Conservation (phyloP, 179 eudicot genomes). For the Amaranthus tricolor region DNA sequence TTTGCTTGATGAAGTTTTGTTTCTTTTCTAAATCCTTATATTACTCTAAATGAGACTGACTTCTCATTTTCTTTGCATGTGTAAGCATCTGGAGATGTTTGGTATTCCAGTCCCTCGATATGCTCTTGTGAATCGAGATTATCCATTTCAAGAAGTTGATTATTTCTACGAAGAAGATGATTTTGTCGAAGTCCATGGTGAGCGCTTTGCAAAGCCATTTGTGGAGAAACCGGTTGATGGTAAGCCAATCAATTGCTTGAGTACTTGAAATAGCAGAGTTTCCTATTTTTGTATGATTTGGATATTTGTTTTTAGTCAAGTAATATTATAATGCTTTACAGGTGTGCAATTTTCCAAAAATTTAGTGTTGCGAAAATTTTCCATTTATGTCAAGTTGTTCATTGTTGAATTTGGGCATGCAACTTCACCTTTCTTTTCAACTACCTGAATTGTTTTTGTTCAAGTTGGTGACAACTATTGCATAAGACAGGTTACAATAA, state of each 20-base stretch:
- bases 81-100: constrained; percentile 75
- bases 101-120: constrained; percentile 94
- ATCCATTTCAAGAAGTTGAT: constrained; percentile 80
- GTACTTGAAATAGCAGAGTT: neutral
- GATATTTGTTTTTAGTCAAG: neutral
- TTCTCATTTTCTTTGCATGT: constrained; percentile 20
- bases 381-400: neutral
- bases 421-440: too few species aligned
- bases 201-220: constrained; percentile 92
- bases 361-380: neutral
- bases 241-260: constrained; percentile 26
- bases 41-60: constrained; percentile 15
- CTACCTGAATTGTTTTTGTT: too few species aligned
- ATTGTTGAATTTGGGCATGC: neutral
- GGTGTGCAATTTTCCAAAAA: neutral
- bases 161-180: constrained; percentile 94
- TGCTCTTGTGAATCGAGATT: constrained; percentile 85
- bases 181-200: constrained; percentile 88
- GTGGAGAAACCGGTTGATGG: constrained; percentile 98
- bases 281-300: neutral
- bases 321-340: neutral
- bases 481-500: too few species aligned
- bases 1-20: neutral
- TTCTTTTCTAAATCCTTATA: neutral
- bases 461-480: too few species aligned